phyloP scores from a whole-genome alignment of 2,329 filamentous ascomycete species.

The Aspergillus versicolor region DNA sequence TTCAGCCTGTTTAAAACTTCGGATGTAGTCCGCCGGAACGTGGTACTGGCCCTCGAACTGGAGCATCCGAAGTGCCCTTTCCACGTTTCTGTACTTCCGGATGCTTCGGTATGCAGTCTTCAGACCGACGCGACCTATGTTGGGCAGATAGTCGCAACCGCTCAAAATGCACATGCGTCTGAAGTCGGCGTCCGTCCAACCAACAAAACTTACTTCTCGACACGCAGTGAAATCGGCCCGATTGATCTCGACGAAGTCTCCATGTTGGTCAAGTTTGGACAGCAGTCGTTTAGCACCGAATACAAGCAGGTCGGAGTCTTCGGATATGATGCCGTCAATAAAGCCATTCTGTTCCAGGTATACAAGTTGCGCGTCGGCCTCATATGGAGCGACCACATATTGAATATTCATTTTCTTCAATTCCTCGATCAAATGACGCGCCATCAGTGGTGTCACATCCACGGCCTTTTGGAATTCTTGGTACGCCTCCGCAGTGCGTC shows the following conservation, averaged over 20 bases:
- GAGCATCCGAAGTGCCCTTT: conserved; percentile 76
- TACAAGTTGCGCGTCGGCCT: conserved; percentile 94
- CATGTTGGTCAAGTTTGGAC: conserved; percentile 92
- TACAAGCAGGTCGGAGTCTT: conserved; percentile 93
- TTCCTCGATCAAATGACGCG: conserved; percentile 84
- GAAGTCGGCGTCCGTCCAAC: conserved; percentile 90
- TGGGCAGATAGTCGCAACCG: conserved; percentile 91
- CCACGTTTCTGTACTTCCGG: conserved; percentile 83
- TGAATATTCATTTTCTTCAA: conserved; percentile 76
- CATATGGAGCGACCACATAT: conserved; percentile 94
- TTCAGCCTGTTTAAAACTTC: conserved; percentile 81
- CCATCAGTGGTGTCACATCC: conserved; percentile 96
- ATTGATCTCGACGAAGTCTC: conserved; percentile 88
- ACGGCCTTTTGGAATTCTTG: conserved; percentile 91
- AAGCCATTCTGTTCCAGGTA: conserved; percentile 86
- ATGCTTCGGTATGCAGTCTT: conserved; percentile 92
- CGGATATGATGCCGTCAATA: conserved; percentile 85
- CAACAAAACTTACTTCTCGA: conserved; percentile 81
- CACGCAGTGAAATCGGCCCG: conserved; percentile 85
- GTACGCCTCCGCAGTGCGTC: conserved; percentile 76
- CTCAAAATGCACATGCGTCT: conserved; percentile 94
- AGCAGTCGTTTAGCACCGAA: conserved; percentile 89
- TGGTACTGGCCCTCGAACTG: conserved; percentile 85
- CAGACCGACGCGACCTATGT: conserved; percentile 79
- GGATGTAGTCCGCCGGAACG: conserved; percentile 77